Base-by-base conservation (phyloP, 192 early-diverging fungal species). In the Dissophora globulifera region DNA sequence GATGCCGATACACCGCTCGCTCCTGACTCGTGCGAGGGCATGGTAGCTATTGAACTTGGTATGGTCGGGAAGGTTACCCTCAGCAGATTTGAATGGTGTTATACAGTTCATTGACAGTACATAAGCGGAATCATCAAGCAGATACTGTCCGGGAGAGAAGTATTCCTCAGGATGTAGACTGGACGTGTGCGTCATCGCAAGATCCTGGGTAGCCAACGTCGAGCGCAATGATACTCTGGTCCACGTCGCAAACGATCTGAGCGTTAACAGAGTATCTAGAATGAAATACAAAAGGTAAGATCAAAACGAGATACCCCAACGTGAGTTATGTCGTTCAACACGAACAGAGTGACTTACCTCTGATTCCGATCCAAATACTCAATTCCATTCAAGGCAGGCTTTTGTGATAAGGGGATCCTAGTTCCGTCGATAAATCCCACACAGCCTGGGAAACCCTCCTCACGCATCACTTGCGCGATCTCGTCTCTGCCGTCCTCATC, bases 371-470 rank as follows among this genome's bases (percentile, higher is more conserved):
- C 62, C 20, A 46, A 54, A 19, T 52, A 52, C 9, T 46, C 41
- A 12, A 46, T 50, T 30, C 62, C 51, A 46, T 45, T 29, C 2
- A 64, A 4, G 7, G 62, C 41, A 9, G 62, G 62, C n/a, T 56
- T 54, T 12, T 54, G 50, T 10, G 51, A 53, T 3, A 64, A 50
- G 13, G 27, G 50, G 0, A 64, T 7, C 0, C 41, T 53, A 16
- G 50, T 46, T 11, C 50, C 41, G 23, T 46, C 62, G 33, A 64
- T 51, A 23, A 64, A 64, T 33, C 62, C 51, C 5, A 54, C 29
- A 25, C 62, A 62, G 27, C 35, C 52, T 38, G 52, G 52, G 20
- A 38, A 38, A 2, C 33, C 52, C n/a, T 54, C 33, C 31, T 23
- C 17, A 9, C 32, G 4, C 52, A 54, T 54, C 6, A 45, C 43